Base-by-base conservation (phyloP, 2,329 filamentous ascomycete genomes). In the Sporothrix variecibatus region DNA sequence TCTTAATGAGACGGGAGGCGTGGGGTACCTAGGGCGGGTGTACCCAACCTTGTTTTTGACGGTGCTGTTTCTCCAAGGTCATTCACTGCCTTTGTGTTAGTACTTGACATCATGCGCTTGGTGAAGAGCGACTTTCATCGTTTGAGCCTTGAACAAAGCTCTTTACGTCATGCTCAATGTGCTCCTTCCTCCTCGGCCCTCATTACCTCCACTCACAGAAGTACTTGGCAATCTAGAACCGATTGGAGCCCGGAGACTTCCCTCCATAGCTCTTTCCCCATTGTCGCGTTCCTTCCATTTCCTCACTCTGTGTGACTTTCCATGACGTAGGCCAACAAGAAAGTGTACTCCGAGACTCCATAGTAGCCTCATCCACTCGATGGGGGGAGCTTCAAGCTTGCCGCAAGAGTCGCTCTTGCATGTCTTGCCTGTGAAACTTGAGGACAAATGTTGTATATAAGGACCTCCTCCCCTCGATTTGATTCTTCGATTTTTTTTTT, bases 371-470 rank as follows among this genome's bases (percentile, higher is more conserved):
- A 17, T 46, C 23, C 23, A 67, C 40, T 46, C 17, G 23, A 67
- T 67, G 40, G 40, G 60, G 60, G n/a, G 20, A 67, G n/a, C 62
- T 67, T 7, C 17, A 3, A 43, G 9, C 62, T 65, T 65, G 38
- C 62, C 38, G 11, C 62, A 15, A 46, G 11, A 51, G 64, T 43
- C 40, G 28, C 3, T 4, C 43, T 34, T 34, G 34, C 34, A 4
- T 34, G 34, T 34, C 40, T 43, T 28, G 28, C 23, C 26, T 23
- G 40, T 49, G 64, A 23, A 20, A 46, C 38, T n/a, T 1, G 64
- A 49, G 40, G 26, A 40, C 11, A 51, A 68, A 43, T 68, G 26
- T 17, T 67, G 40, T 75, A 75, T 75, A 75, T 46, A 75, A 69
- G 40, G 43, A 28, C 6, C 51, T 56, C 51, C 34, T 38, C 56